Percentiles rank a stretch among this genome's conserved stretches.
Evolutionary conservation across 2,329 filamentous ascomycete genomes (phyloP).

Genomic region (Periconia digitata): DNA sequence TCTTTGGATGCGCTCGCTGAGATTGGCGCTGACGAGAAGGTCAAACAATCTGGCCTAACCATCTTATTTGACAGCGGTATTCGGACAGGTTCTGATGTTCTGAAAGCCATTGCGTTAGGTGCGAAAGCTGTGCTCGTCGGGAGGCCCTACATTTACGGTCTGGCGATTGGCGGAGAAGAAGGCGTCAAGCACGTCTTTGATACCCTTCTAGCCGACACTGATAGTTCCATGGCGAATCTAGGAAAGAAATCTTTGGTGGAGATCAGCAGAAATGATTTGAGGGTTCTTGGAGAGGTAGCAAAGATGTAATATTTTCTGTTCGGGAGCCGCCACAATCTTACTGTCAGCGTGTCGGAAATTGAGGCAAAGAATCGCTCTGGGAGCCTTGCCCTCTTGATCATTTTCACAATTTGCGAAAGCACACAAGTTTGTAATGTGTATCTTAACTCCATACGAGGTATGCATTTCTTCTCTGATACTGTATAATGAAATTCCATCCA

Average conservation of each 20-base stretch:
- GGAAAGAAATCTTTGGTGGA: constrained; percentile 33
- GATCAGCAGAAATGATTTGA: constrained; percentile 30
- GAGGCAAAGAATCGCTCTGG: neutral
- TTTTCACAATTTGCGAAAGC: too few relatives aligned
- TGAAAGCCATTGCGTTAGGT: constrained; percentile 42
- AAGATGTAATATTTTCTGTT: constrained; percentile 22
- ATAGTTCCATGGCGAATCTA: constrained; percentile 37
- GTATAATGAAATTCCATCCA: too few relatives aligned
- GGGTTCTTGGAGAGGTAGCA: constrained; percentile 24
- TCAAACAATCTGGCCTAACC: constrained; percentile 31
- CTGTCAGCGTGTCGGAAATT: neutral
- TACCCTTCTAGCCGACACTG: constrained; percentile 36
- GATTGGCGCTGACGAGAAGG: constrained; percentile 36
- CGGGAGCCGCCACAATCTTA: too few relatives aligned
- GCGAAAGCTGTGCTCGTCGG: constrained; percentile 41
- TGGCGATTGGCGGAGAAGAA: constrained; percentile 40
- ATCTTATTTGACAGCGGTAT: constrained; percentile 43
- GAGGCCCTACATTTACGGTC: constrained; percentile 40
- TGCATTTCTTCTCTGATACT: too few relatives aligned
- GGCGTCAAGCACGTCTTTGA: constrained; percentile 42
- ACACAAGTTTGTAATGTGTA: too few relatives aligned
- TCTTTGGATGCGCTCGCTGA: constrained; percentile 40
- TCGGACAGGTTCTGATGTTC: constrained; percentile 37
- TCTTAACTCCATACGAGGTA: too few relatives aligned
- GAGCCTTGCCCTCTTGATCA: neutral